A percentile compares a stretch with the other conserved stretches of the same genome.
Conservation (phyloP, 768 basidiomycete genomes). For the Terana coerulea region DNA sequence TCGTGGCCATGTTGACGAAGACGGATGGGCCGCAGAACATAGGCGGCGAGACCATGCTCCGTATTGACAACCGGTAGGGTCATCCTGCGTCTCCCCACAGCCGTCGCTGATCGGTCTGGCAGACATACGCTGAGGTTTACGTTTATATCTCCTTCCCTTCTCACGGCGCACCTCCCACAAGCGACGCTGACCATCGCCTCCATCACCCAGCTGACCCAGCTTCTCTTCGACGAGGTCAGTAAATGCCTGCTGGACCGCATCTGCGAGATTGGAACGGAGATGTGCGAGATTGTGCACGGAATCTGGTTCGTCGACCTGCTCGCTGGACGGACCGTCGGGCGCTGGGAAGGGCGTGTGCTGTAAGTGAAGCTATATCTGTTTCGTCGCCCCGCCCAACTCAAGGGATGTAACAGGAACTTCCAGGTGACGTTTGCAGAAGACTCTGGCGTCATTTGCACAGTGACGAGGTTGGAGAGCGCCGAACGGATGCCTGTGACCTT, state of each 20-base stretch:
- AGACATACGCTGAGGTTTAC: conserved; percentile 77
- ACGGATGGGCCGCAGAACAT: conserved; percentile 32
- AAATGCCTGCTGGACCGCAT: conserved; percentile 64
- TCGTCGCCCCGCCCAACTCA: background rate
- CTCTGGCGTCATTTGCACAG: conserved; percentile 53
- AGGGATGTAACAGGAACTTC: conserved; percentile 52
- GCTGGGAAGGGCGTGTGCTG: conserved; percentile 80
- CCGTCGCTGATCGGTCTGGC: background rate
- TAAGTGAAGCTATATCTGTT: conserved; percentile 35
- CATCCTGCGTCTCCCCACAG: background rate
- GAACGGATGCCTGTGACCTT: conserved; percentile 38
- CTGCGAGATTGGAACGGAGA: conserved; percentile 58
- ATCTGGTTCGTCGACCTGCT: conserved; percentile 79
- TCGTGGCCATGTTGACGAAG: conserved; percentile 43
- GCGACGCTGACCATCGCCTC: conserved; percentile 72
- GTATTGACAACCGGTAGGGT: conserved; percentile 62
- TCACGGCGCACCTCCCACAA: conserved; percentile 78
- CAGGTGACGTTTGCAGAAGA: conserved; percentile 50
- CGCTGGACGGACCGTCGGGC: conserved; percentile 58
- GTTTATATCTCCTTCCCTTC: conserved; percentile 67
- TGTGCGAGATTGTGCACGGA: conserved; percentile 46
- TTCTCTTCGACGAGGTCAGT: conserved; percentile 77
- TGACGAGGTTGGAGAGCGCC: conserved; percentile 45
- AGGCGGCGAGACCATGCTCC: conserved; percentile 70
- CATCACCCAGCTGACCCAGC: conserved; percentile 68